These are phyloP conservation scores for Lophiotrema nucula DNA, from an alignment of 495 filamentous ascomycete species.

Conservation along the genomic window DNA sequence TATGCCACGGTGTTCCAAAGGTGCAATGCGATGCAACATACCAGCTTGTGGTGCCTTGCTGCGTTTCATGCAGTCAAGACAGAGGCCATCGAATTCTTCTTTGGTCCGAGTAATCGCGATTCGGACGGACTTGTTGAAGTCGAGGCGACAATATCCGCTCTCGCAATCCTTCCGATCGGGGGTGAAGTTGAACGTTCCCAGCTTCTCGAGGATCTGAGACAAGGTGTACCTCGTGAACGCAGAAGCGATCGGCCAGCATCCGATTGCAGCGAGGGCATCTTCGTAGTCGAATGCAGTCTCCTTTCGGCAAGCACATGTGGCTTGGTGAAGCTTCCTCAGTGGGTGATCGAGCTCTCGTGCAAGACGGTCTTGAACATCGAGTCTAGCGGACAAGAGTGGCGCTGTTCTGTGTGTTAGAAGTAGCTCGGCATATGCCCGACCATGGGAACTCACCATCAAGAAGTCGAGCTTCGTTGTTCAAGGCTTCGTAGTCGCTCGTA, in stretches of 20 bases:
- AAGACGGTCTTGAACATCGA: conserved; percentile 1
- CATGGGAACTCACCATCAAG: conserved; percentile 5
- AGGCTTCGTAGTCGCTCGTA: not conserved
- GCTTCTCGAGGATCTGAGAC: not conserved
- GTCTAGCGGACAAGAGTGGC: not conserved
- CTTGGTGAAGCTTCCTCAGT: conserved; percentile 8
- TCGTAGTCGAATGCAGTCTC: conserved; percentile 13
- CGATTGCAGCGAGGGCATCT: not conserved
- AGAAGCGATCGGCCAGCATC: conserved; percentile 4
- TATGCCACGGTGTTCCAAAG: too few relatives aligned
- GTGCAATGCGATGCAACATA: too few relatives aligned
- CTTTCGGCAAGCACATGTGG: conserved; percentile 3
- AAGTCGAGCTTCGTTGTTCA: not conserved
- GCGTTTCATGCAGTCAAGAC: too few relatives aligned
- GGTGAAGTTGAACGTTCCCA: not conserved
- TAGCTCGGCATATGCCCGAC: not conserved
- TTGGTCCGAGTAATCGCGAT: not conserved
- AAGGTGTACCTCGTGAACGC: not conserved
- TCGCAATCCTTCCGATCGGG: not conserved
- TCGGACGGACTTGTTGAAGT: conserved; percentile 4
- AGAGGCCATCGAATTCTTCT: not conserved
- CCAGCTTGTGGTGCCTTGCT: too few relatives aligned
- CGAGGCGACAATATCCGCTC: not conserved
- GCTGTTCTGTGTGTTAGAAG: not conserved
- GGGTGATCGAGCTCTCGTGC: conserved; percentile 4